Conservation (phyloP, 2,329 filamentous ascomycete genomes). For the Calonectria pauciramosa region DNA sequence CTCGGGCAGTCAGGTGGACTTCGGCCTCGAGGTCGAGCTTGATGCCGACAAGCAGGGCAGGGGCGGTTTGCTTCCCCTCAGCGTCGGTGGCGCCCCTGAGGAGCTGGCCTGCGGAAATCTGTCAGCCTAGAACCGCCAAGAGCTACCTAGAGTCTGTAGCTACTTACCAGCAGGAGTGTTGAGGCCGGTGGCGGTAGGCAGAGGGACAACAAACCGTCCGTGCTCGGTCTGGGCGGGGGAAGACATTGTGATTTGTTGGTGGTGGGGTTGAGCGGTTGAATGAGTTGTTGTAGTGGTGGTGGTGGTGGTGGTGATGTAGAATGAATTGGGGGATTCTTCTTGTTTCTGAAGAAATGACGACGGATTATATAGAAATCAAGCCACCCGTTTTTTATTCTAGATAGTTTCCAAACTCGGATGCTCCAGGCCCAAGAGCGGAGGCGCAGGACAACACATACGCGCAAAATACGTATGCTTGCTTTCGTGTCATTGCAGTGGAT, state of each 20-base stretch:
- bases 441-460: neutral
- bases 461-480: neutral
- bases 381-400: neutral
- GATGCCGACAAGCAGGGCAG: slow-evolving; percentile 71
- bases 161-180: slow-evolving; percentile 48
- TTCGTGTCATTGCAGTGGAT: neutral
- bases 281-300: neutral
- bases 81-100: slow-evolving; percentile 70
- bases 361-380: neutral
- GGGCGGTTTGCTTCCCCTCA: slow-evolving; percentile 69
- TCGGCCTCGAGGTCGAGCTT: slow-evolving; percentile 74
- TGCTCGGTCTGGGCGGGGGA: slow-evolving; percentile 28
- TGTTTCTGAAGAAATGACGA: neutral
- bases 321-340: neutral
- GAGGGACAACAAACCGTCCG: slow-evolving; percentile 43
- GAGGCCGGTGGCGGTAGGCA: slow-evolving; percentile 50
- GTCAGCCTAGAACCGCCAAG: neutral
- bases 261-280: neutral
- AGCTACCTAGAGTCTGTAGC: neutral
- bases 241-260: neutral
- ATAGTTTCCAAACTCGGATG: neutral
- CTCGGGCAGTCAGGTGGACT: slow-evolving; percentile 70
- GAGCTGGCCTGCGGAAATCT: slow-evolving; percentile 58
- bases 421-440: neutral
- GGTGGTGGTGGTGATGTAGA: neutral